Percentiles rank a stretch among this genome's conserved stretches.
Conservation (phyloP, 768 basidiomycete species). For the Cantharellus cinnabarinus region DNA sequence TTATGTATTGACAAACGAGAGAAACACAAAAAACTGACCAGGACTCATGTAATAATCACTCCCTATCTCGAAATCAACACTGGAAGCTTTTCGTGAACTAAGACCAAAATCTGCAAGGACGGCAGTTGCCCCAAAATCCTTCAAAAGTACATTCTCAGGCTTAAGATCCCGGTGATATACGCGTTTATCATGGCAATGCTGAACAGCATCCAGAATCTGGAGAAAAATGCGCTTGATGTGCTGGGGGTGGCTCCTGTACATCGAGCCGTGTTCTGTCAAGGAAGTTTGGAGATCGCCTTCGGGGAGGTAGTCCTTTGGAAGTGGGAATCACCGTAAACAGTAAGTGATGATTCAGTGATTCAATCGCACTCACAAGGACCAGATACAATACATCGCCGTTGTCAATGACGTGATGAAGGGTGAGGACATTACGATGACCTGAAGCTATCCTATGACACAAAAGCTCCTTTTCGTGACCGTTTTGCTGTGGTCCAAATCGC, state of each 20-base stretch:
- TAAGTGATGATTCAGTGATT: not conserved
- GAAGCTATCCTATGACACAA: not conserved
- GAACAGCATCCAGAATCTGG: constrained; percentile 22
- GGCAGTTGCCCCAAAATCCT: constrained; percentile 11
- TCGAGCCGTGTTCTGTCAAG: constrained; percentile 14
- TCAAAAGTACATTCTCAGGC: constrained; percentile 24
- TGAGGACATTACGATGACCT: constrained; percentile 12
- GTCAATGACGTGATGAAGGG: constrained; percentile 14
- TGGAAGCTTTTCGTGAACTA: constrained; percentile 14
- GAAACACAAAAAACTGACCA: constrained; percentile 7
- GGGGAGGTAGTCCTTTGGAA: constrained; percentile 14
- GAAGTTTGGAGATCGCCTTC: constrained; percentile 17
- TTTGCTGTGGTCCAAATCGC: not conserved
- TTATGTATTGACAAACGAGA: not conserved
- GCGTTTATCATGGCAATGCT: constrained; percentile 17
- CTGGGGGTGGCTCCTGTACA: constrained; percentile 14
- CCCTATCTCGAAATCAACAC: constrained; percentile 18
- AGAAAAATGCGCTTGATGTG: constrained; percentile 19
- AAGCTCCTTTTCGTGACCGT: not conserved
- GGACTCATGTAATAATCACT: constrained; percentile 19
- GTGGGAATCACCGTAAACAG: not conserved
- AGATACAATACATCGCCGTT: constrained; percentile 10
- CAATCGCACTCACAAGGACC: constrained; percentile 13
- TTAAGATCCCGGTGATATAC: constrained; percentile 24
- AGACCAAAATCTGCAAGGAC: constrained; percentile 19